phyloP scores from a whole-genome alignment of 768 basidiomycete species.

The Tubosaeta brunneosetosa region DNA sequence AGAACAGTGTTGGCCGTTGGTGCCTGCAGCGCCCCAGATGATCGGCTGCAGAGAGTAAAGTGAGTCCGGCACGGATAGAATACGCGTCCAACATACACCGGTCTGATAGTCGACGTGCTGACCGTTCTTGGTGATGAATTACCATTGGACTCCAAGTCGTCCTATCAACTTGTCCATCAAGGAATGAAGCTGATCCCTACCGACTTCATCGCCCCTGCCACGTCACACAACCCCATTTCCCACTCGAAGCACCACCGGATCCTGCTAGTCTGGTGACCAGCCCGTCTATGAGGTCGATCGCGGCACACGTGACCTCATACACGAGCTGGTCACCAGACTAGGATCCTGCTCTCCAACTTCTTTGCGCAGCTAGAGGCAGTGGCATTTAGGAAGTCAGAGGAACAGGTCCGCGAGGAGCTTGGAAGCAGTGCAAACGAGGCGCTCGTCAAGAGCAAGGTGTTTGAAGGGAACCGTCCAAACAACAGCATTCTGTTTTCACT shows the following conservation, averaged over 20 bases:
- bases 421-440: slow-evolving; percentile 71
- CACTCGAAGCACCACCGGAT: slow-evolving; percentile 94
- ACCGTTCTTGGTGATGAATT: slow-evolving; percentile 94
- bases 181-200: slow-evolving; percentile 90
- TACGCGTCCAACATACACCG: slow-evolving; percentile 54
- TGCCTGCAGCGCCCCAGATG: slow-evolving; percentile 98
- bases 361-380: slow-evolving; percentile 98
- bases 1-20: slow-evolving; percentile 99
- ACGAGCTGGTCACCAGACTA: no score
- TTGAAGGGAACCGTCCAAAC: slow-evolving; percentile 95
- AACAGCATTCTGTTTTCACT: slow-evolving; percentile 95
- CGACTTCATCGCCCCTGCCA: slow-evolving; percentile 89
- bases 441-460: slow-evolving; percentile 94
- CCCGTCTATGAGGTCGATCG: no score
- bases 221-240: slow-evolving; percentile 83
- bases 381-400: slow-evolving; percentile 96
- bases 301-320: no score
- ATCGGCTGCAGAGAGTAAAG: slow-evolving; percentile 66
- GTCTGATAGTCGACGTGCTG: slow-evolving; percentile 94
- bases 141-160: slow-evolving; percentile 99
- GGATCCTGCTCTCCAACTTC: slow-evolving; percentile 95
- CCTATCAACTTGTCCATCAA: slow-evolving; percentile 95
- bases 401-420: slow-evolving; percentile 69
- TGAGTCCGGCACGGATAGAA: neutral
- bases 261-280: no score